These are phyloP conservation scores for Kazachstania viticola DNA, from an alignment of 805 yeast species.

Conservation along the genomic window DNA sequence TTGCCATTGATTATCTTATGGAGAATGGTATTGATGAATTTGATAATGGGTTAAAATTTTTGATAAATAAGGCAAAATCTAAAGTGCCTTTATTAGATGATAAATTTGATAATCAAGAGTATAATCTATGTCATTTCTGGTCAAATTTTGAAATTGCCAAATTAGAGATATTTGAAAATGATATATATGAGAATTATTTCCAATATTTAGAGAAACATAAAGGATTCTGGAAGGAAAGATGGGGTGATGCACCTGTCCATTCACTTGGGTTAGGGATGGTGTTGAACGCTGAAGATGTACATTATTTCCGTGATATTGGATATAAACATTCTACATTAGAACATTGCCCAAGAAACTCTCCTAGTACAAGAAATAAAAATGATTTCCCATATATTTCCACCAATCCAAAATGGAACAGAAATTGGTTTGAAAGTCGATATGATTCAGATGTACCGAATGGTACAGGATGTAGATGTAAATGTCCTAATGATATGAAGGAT, in stretches of 20 bases:
- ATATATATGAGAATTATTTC: constrained; percentile 56
- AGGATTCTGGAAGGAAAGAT: constrained; percentile 83
- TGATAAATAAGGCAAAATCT: constrained; percentile 31
- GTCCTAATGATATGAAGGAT: constrained; percentile 47
- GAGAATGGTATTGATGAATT: constrained; percentile 7
- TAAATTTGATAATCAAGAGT: constrained; percentile 53
- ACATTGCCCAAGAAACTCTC: constrained; percentile 65
- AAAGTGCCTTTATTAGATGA: constrained; percentile 33
- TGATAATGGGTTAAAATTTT: constrained; percentile 23
- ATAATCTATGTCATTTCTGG: constrained; percentile 83
- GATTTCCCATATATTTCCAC: constrained; percentile 29
- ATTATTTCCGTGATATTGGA: constrained; percentile 89
- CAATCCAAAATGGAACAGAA: constrained; percentile 14
- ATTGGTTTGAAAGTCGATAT: constrained; percentile 16
- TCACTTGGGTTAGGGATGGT: constrained; percentile 76
- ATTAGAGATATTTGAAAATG: constrained; percentile 59
- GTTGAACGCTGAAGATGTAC: constrained; percentile 57
- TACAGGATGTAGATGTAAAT: constrained; percentile 78
- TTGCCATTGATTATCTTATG: constrained; percentile 24
- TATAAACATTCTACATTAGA: constrained; percentile 69
- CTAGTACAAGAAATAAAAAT: constrained; percentile 3
- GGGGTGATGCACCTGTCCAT: constrained; percentile 98
- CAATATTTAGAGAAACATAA: constrained; percentile 55
- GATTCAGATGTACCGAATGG: constrained; percentile 35
- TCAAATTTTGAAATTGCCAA: constrained; percentile 87